Evolutionary conservation across 1,284 basidiomycete species (phyloP), one percentile per base, ranked within the genome.

Genomic region (Thecaphora thlaspeos): DNA sequence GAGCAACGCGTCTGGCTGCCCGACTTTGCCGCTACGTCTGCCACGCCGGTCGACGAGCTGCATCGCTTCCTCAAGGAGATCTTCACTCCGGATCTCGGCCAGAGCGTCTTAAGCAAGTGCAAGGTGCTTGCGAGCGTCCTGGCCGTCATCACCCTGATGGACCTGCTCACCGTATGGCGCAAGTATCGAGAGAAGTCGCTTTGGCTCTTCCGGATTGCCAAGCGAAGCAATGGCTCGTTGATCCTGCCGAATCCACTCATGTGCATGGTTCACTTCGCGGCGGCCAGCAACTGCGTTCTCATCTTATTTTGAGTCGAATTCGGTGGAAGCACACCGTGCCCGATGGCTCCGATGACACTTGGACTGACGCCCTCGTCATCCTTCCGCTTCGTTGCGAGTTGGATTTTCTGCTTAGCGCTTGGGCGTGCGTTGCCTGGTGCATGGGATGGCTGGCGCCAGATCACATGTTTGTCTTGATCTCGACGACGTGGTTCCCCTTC

Each of bases 201-300:
- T 36, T 60, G 61, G 61, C 44, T 63, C 22, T 57, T 63, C 14
- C 47, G 61, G 14, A 38, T 55, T 14, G 46, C 55, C 7, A 36
- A 17, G 14, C 43, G 52, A 22, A 49, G 50, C 41, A 63, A 63
- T 19, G 61, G 61, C 41, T 52, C 49, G 2, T 43, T 63, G 4
- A 43, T 63, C 7, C 52, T 60, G 22, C 61, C 61, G 7, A 63
- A 60, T 22, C 51, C 61, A 12, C 45, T 60, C n/a, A n/a, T n/a
- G n/a, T n/a, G n/a, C n/a, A n/a, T n/a, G n/a, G n/a, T n/a, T n/a
- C n/a, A n/a, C 46, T 48, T 54, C 9, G 28, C 52, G 8, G 59
- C 55, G 21, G 46, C 50, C 22, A 45, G 47, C 22, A 42, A 60
- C 32, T 48, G 51, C 19, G 39, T 56, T 10, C 46, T 63, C 8